Evolutionary conservation across 805 yeast genomes (phyloP).

Genomic region (Pichia ethanolica): DNA sequence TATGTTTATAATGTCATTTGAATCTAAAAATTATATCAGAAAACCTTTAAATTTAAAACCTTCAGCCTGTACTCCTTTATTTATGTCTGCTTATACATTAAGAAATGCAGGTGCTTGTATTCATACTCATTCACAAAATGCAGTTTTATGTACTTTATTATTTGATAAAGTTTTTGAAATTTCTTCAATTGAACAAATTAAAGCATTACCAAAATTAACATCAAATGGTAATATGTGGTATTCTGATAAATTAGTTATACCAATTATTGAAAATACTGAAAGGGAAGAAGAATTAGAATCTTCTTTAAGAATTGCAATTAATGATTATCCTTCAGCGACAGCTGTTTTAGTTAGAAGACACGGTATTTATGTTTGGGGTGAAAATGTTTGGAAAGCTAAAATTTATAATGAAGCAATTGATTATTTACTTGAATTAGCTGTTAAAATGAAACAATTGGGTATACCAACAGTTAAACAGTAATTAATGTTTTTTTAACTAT

Average conservation of each 20-base stretch:
- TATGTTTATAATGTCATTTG: slow-evolving; percentile 66
- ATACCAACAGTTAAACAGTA: slow-evolving; percentile 39
- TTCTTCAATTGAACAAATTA: slow-evolving; percentile 81
- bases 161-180: slow-evolving; percentile 68
- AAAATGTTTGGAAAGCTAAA: slow-evolving; percentile 85
- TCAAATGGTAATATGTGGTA: slow-evolving; percentile 64
- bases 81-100: slow-evolving; percentile 57
- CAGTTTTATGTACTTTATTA: slow-evolving; percentile 72
- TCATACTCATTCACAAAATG: slow-evolving; percentile 88
- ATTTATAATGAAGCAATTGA: slow-evolving; percentile 90
- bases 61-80: slow-evolving; percentile 90
- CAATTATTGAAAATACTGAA: slow-evolving; percentile 87
- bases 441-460: slow-evolving; percentile 70
- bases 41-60: slow-evolving; percentile 69
- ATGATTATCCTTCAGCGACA: slow-evolving; percentile 65
- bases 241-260: slow-evolving; percentile 71
- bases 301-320: slow-evolving; percentile 54
- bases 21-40: slow-evolving; percentile 44
- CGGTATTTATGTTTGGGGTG: slow-evolving; percentile 97
- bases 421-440: slow-evolving; percentile 75
- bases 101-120: slow-evolving; percentile 86
- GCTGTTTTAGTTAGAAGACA: slow-evolving; percentile 90
- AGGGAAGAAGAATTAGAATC: slow-evolving; percentile 79
- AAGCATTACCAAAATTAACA: slow-evolving; percentile 71
- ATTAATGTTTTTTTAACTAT: not conserved